Evolutionary conservation across 176 grass and related monocot species (phyloP).

Genomic region (Musa itinerans): DNA sequence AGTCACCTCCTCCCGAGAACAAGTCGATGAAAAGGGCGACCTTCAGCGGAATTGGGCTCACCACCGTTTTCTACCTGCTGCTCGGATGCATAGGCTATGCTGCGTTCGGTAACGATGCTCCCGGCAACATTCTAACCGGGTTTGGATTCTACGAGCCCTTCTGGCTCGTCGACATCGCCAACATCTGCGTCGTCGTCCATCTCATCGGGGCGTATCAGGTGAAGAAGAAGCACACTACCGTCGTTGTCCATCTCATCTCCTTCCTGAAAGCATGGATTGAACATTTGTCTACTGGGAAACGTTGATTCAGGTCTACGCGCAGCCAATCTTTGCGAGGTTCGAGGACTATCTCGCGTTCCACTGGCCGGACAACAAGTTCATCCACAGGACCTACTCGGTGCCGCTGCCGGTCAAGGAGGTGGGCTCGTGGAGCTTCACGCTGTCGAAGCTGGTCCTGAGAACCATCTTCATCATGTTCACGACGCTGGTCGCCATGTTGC

Average conservation of each 20-base stretch:
- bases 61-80: constrained; percentile 82
- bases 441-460: constrained; percentile 67
- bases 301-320: constrained; percentile 56
- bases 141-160: constrained; percentile 87
- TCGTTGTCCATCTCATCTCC: too few species aligned
- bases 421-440: constrained; percentile 35
- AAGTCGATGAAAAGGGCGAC: constrained; percentile 73
- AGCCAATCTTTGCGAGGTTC: constrained; percentile 82
- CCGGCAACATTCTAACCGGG: constrained; percentile 70
- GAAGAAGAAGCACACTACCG: background rate
- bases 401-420: constrained; percentile 27
- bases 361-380: constrained; percentile 83
- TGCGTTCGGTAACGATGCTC: constrained; percentile 71
- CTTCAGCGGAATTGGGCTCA: constrained; percentile 43
- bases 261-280: background rate
- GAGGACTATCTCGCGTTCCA: constrained; percentile 54
- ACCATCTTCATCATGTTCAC: constrained; percentile 90
- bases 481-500: constrained; percentile 68
- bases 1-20: constrained; percentile 73
- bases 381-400: constrained; percentile 68
- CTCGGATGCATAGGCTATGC: constrained; percentile 78
- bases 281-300: background rate
- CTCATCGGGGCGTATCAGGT: constrained; percentile 92
- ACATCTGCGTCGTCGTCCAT: constrained; percentile 84
- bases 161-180: constrained; percentile 94